phyloP scores from a whole-genome alignment of 176 grass and related monocot genomes.

The Oryza rufipogon region DNA sequence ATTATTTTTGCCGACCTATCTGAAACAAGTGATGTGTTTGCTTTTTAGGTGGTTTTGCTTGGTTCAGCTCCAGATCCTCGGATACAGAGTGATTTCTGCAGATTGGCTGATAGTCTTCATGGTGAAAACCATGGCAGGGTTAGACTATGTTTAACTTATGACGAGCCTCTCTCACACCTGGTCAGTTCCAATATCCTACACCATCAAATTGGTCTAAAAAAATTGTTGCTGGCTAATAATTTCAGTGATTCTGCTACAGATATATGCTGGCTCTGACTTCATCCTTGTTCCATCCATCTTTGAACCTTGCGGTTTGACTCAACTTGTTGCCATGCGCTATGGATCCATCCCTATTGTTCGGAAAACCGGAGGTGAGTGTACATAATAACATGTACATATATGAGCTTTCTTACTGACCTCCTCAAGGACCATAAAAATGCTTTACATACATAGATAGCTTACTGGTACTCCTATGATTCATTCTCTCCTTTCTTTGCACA shows the following conservation, averaged over 20 bases:
- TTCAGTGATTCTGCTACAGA: slow-evolving; percentile 45
- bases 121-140: slow-evolving; percentile 61
- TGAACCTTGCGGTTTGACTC: slow-evolving; percentile 90
- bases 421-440: no score
- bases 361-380: slow-evolving; percentile 81
- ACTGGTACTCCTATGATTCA: background rate
- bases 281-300: slow-evolving; percentile 90
- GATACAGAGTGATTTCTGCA: slow-evolving; percentile 79
- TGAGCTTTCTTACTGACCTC: no score
- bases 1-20: background rate
- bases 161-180: slow-evolving; percentile 91
- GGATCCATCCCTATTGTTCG: slow-evolving; percentile 83
- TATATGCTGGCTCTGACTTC: slow-evolving; percentile 90
- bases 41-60: slow-evolving; percentile 83
- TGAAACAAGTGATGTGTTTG: background rate
- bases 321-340: slow-evolving; percentile 91
- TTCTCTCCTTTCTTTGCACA: slow-evolving; percentile 12
- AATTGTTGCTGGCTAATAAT: slow-evolving; percentile 1
- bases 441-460: background rate
- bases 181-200: slow-evolving; percentile 39
- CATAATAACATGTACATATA: background rate
- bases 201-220: slow-evolving; percentile 3
- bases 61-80: slow-evolving; percentile 82
- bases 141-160: slow-evolving; percentile 69
- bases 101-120: slow-evolving; percentile 67